Base-by-base conservation (phyloP, 441 rosid species). In the Aquilaria agallochum region DNA sequence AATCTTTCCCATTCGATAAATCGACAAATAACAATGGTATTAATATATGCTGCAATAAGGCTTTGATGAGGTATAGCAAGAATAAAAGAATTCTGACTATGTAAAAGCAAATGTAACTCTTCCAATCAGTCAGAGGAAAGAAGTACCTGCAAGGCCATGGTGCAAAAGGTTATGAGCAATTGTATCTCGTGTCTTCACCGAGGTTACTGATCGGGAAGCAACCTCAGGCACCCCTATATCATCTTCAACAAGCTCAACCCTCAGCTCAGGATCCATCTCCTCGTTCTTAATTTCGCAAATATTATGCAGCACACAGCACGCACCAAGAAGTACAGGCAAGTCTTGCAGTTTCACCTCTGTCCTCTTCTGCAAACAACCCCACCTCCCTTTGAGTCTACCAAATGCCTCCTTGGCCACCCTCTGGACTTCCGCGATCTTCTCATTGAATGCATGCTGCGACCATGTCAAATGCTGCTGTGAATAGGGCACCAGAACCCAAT, bases 401-500 rank as follows among this genome's bases (percentile, higher is more conserved):
- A 87, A 82, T 11, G 94, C 81, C 11, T 84, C 83, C 7, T 78
- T 87, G 2, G 79, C 78, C 14, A 87, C 85, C 69, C 63, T 72
- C 59, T 84, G 90, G 56, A 87, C 67, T 20, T 82, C 90, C 11
- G 78, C 79, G 52, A 87, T 84, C 75, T 87, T 87, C 80, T 82
- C 90, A 5, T 87, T 87, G 27, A 87, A 87, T 0, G 88, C 87
- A 34, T 87, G 94, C 20, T 87, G 90, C 15, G 90, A 80, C 94
- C 94, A 87, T 0, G 94, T 87, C 75, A 87, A 69, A 69, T 87
- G 73, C 59, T 79, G 88, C 33, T 87, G 90, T 2, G 82, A 74
- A 62, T 84, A 87, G 0, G 94, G 94, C 49, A 87, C 94, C 72
- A 87, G 54, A n/a, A 87, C 83, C 94, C 94, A 87, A 65, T 87